Base-by-base conservation (phyloP, 139 green algal genomes). In the Pseudopediastrum boryanum region DNA sequence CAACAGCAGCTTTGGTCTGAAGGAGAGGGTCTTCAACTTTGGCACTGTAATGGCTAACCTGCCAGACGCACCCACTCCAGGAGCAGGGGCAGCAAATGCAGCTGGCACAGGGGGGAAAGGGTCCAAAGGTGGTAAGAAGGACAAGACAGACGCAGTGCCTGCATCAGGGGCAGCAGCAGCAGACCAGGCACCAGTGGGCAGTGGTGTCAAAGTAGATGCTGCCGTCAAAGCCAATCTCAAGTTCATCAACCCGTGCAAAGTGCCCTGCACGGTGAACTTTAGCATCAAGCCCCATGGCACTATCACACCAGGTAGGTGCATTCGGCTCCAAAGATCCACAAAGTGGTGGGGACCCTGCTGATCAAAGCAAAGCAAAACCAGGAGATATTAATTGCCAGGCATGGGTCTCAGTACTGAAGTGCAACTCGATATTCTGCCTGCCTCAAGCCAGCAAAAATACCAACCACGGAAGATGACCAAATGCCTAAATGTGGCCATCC, bases 201-300 rank as follows among this genome's bases (percentile, higher is more conserved):
- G 35, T 25, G 66, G 43, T 38, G 12, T 43, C 3, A 27, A 31
- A 12, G 54, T 44, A 23, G 44, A 38, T 4, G 52, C 23, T 33
- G 86, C 85, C 35, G 86, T 90, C 13, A 78, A 75, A 33, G 92
- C 91, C 39, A 92, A 92, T 64, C 63, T 96, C 31, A 93, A 92
- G 77, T 91, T 96, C 75, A 91, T 83, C 63, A 96, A 96, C 77
- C 84, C 89, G 0, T 85, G 90, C 84, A 96, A 94, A 86, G 90
- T 96, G 48, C 85, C 88, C 38, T 92, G 87, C 85, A 90, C 85
- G 12, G 86, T 96, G 12, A 86, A 92, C 80, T 91, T 95, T 64
- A 82, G 46, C 50, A 79, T 96, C 78, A 91, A 86, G 76, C 88
- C 91, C 13, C 81, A 84, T 1, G 79, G 71, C 46, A 54, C 35